phyloP scores from a whole-genome alignment of 768 basidiomycete species.

The Myochromella boudieri region DNA sequence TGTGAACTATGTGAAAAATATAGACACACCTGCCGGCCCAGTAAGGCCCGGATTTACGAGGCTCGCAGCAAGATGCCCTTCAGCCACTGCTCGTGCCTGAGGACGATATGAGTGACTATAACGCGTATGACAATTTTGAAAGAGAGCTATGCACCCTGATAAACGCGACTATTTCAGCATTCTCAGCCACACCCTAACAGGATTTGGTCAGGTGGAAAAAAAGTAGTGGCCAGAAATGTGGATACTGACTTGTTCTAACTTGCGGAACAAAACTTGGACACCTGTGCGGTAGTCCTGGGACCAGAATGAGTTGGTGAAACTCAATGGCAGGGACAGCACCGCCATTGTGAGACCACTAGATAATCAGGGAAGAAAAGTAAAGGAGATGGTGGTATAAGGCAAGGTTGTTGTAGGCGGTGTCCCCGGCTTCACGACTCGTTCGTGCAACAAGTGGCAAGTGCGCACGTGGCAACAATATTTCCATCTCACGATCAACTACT shows the following conservation, averaged over 20 bases:
- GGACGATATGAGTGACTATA: constrained; percentile 3
- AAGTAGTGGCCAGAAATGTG: constrained; percentile 14
- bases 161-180: constrained; percentile 81
- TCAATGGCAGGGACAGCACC: constrained; percentile 83
- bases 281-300: constrained; percentile 86
- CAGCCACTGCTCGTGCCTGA: constrained; percentile 75
- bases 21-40: constrained; percentile 45
- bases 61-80: constrained; percentile 60
- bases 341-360: constrained; percentile 54
- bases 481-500: background rate
- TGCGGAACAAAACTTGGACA: constrained; percentile 71
- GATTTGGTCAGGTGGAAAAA: constrained; percentile 4
- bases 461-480: constrained; percentile 12
- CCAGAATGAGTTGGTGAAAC: constrained; percentile 94
- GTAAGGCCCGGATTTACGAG: constrained; percentile 53
- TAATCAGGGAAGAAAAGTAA: background rate
- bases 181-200: constrained; percentile 74
- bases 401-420: constrained; percentile 3
- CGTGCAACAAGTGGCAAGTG: constrained; percentile 1
- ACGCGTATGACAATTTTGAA: background rate
- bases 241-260: constrained; percentile 71
- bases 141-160: constrained; percentile 60
- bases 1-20: constrained; percentile 4
- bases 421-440: constrained; percentile 1
- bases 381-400: constrained; percentile 6